A percentile compares a stretch with the other conserved stretches of the same genome.
These are phyloP conservation scores for Chalaropsis thielavioides DNA, from an alignment of 2,329 filamentous ascomycete genomes.

Conservation along the genomic window DNA sequence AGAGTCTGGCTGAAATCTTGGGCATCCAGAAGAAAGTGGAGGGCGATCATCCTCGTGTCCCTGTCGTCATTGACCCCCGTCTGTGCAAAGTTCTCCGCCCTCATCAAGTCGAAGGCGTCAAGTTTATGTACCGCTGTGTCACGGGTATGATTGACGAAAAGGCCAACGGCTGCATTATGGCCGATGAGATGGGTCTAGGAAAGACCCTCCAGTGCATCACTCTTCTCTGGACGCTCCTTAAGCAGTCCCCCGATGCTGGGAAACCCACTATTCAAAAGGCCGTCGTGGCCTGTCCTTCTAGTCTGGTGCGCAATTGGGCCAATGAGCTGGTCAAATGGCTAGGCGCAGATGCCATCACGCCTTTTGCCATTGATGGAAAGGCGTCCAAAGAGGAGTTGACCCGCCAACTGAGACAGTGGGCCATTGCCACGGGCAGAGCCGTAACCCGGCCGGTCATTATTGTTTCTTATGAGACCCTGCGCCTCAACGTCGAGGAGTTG, in stretches of 20 bases:
- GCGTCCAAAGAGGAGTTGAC: conserved; percentile 87
- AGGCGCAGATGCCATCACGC: conserved; percentile 74
- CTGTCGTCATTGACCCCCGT: conserved; percentile 87
- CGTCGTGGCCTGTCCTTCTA: conserved; percentile 91
- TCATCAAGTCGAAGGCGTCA: conserved; percentile 95
- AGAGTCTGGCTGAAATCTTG: conserved; percentile 86
- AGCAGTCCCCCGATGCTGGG: conserved; percentile 90
- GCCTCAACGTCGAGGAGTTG: conserved; percentile 79
- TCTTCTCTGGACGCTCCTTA: conserved; percentile 89
- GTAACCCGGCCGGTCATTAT: conserved; percentile 90
- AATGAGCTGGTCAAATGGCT: conserved; percentile 97
- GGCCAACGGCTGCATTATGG: conserved; percentile 97
- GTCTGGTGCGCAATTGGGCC: conserved; percentile 93
- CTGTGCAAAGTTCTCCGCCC: conserved; percentile 81
- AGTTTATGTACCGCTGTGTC: conserved; percentile 89
- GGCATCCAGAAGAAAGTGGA: conserved; percentile 85
- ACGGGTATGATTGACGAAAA: conserved; percentile 91
- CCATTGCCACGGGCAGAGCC: conserved; percentile 74
- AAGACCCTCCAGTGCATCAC: conserved; percentile 97
- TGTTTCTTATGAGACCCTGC: conserved; percentile 91
- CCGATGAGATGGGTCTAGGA: conserved; percentile 94
- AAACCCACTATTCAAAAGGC: conserved; percentile 90
- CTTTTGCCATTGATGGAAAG: conserved; percentile 94
- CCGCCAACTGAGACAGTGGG: conserved; percentile 85
- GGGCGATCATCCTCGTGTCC: conserved; percentile 70